Percentiles rank a stretch among this genome's conserved stretches.
These are phyloP conservation scores for Cynanchum wilfordii DNA, from an alignment of 257 asterid genomes.

Conservation along the genomic window DNA sequence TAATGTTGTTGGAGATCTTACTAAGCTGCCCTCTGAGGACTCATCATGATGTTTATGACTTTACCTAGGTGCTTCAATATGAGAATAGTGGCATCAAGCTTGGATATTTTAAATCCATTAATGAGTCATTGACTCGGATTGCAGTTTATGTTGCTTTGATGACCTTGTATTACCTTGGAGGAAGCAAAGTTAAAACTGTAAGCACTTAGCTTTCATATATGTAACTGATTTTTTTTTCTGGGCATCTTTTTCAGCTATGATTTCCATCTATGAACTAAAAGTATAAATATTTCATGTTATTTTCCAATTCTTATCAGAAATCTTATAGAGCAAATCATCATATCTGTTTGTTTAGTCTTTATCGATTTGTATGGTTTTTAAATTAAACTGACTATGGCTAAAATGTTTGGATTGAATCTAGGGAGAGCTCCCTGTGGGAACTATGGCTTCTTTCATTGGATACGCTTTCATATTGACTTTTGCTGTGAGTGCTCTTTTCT, in stretches of 20 bases:
- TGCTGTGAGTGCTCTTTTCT: slow-evolving; percentile 63
- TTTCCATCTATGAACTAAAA: not conserved
- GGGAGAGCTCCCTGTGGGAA: slow-evolving; percentile 95
- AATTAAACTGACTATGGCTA: not conserved
- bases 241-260: not conserved
- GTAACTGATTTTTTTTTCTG: not conserved
- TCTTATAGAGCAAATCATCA: not conserved
- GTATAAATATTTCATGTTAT: not conserved
- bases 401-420: slow-evolving; percentile 29
- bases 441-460: slow-evolving; percentile 92
- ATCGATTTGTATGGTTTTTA: slow-evolving; percentile 11
- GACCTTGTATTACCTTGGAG: slow-evolving; percentile 92
- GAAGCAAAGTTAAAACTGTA: slow-evolving; percentile 98
- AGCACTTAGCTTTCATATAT: slow-evolving; percentile 33
- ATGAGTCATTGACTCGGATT: slow-evolving; percentile 87
- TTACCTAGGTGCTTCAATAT: slow-evolving; percentile 64
- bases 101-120: slow-evolving; percentile 77
- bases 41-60: slow-evolving; percentile 12
- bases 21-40: not conserved
- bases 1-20: not conserved
- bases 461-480: slow-evolving; percentile 87
- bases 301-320: not conserved
- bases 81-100: slow-evolving; percentile 82
- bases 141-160: slow-evolving; percentile 88
- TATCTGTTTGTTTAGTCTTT: not conserved